Percentiles rank a stretch among this genome's conserved stretches.
phyloP scores from a whole-genome alignment of 331 rosid species.

The Rosa hybrid region DNA sequence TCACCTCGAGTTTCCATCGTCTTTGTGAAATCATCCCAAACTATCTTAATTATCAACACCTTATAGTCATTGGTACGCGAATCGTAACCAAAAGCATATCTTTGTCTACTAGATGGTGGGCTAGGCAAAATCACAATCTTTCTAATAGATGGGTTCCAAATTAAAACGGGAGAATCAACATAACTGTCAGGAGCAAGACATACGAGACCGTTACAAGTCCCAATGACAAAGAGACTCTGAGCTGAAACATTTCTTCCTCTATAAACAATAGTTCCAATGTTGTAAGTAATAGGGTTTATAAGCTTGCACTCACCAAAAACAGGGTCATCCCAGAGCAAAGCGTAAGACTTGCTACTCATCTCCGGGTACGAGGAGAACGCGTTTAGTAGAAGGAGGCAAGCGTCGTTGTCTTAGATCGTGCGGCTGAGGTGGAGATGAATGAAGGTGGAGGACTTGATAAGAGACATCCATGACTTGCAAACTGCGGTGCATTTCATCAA shows the following conservation, averaged over 20 bases:
- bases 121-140: neutral
- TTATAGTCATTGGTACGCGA: neutral
- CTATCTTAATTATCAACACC: neutral
- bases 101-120: neutral
- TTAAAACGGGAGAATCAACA: neutral
- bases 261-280: neutral
- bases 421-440: neutral
- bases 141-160: conserved; percentile 3
- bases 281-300: neutral
- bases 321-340: neutral
- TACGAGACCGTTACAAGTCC: neutral
- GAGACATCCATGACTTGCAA: neutral
- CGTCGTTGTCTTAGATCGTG: too few relatives aligned
- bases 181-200: neutral
- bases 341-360: neutral
- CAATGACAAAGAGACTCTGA: neutral
- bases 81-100: neutral
- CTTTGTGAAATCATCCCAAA: too few relatives aligned
- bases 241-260: neutral
- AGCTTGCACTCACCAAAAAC: neutral
- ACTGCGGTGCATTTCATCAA: neutral
- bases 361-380: too few relatives aligned
- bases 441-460: neutral
- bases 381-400: too few relatives aligned
- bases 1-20: neutral